These are phyloP conservation scores for Linanthus parryae DNA, from an alignment of 148 eudicot species.

Conservation along the genomic window DNA sequence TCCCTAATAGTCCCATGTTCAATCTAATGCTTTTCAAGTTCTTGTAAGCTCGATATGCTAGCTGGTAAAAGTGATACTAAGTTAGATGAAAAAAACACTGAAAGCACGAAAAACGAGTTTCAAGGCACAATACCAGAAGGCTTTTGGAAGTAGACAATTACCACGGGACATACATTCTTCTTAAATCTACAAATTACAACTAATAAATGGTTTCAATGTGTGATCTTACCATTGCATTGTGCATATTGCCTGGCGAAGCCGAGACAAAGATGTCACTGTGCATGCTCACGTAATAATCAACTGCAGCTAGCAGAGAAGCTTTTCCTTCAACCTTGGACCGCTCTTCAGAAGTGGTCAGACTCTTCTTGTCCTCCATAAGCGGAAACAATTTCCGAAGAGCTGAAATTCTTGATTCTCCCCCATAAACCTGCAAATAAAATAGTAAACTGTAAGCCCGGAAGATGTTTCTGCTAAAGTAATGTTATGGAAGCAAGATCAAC, in stretches of 20 bases:
- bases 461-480: background rate
- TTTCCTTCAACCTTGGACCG: slow-evolving; percentile 64
- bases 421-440: slow-evolving; percentile 44
- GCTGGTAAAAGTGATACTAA: slow-evolving; percentile 27
- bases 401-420: slow-evolving; percentile 86
- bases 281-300: slow-evolving; percentile 94
- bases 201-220: background rate
- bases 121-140: background rate
- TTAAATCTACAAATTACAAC: too few relatives aligned
- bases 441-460: background rate
- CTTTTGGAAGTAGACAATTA: too few relatives aligned
- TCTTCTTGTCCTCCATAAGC: slow-evolving; percentile 83
- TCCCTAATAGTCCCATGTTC: slow-evolving; percentile 70
- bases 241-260: slow-evolving; percentile 99
- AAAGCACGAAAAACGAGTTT: background rate
- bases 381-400: slow-evolving; percentile 73
- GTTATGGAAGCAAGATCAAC: background rate
- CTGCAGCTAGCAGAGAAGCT: slow-evolving; percentile 89
- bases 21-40: slow-evolving; percentile 86
- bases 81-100: background rate
- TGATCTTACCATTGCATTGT: slow-evolving; percentile 81
- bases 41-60: slow-evolving; percentile 77
- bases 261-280: slow-evolving; percentile 89
- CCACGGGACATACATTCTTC: too few relatives aligned
- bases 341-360: slow-evolving; percentile 65